Evolutionary conservation across 352 stramenopile species (phyloP).

Genomic region (Phytophthora ohioensis): DNA sequence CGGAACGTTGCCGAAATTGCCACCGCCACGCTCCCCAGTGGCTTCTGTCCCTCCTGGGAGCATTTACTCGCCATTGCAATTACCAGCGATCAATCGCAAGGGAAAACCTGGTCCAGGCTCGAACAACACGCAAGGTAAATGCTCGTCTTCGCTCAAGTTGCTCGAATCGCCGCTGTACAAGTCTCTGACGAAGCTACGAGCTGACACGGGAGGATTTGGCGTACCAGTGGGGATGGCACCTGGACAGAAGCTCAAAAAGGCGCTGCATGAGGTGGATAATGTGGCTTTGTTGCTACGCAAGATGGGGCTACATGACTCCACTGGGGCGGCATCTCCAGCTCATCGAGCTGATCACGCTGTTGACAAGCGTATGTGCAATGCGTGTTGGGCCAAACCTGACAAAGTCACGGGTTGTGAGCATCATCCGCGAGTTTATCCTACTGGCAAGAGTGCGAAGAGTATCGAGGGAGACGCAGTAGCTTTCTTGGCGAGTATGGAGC

Average conservation of each 20-base stretch:
- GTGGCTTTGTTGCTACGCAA: slow-evolving; percentile 75
- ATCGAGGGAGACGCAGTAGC: slow-evolving; percentile 32
- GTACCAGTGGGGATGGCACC: slow-evolving; percentile 20
- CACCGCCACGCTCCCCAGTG: slow-evolving; percentile 37
- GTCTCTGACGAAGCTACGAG: slow-evolving; percentile 65
- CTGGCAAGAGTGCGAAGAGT: slow-evolving; percentile 29
- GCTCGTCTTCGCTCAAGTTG: slow-evolving; percentile 57
- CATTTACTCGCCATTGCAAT: slow-evolving; percentile 28
- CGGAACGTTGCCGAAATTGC: slow-evolving; percentile 24
- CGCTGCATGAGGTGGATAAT: slow-evolving; percentile 77
- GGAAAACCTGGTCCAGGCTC: slow-evolving; percentile 23
- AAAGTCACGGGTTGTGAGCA: slow-evolving; percentile 75
- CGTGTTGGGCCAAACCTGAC: slow-evolving; percentile 72
- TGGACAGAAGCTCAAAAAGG: slow-evolving; percentile 56
- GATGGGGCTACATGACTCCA: slow-evolving; percentile 65
- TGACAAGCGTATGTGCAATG: slow-evolving; percentile 85
- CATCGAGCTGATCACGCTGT: slow-evolving; percentile 68
- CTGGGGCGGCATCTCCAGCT: slow-evolving; percentile 35
- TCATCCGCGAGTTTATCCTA: slow-evolving; percentile 52
- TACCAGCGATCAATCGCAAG: slow-evolving; percentile 51
- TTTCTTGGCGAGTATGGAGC: slow-evolving; percentile 48
- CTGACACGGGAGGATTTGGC: slow-evolving; percentile 38
- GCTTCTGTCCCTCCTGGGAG: slow-evolving; percentile 30
- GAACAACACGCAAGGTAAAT: slow-evolving; percentile 26
- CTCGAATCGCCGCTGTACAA: slow-evolving; percentile 81